phyloP scores from a whole-genome alignment of 768 basidiomycete species.

The Mycena rebaudengoi region DNA sequence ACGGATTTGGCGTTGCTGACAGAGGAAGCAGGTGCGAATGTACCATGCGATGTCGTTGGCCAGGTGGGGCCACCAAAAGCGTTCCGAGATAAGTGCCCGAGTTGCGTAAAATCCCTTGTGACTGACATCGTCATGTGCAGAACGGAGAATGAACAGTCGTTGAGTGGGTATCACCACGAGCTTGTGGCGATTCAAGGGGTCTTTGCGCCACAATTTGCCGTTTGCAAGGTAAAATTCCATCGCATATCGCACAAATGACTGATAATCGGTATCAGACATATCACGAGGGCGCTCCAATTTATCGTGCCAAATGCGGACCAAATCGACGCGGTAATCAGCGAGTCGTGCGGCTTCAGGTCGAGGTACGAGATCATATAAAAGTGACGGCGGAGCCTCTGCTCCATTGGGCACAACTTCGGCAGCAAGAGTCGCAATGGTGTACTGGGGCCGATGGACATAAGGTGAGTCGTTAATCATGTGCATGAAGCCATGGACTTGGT shows the following conservation, averaged over 20 bases:
- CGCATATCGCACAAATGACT: constrained; percentile 25
- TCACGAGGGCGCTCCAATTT: constrained; percentile 6
- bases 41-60: constrained; percentile 28
- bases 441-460: background rate
- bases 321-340: background rate
- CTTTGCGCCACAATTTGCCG: constrained; percentile 29
- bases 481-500: constrained; percentile 24
- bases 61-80: constrained; percentile 36
- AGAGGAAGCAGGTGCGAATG: constrained; percentile 21
- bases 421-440: background rate
- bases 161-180: constrained; percentile 24
- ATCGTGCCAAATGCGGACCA: constrained; percentile 18
- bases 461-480: constrained; percentile 21
- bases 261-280: constrained; percentile 17
- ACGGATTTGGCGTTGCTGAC: too few relatives aligned
- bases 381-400: background rate
- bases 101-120: constrained; percentile 32
- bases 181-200: constrained; percentile 30
- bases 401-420: background rate
- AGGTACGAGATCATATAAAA: background rate
- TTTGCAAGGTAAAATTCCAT: constrained; percentile 29
- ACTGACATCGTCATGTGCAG: constrained; percentile 29
- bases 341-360: background rate
- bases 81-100: constrained; percentile 19
- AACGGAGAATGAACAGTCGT: constrained; percentile 32